phyloP scores from a whole-genome alignment of 164 flowering plant species.

The Piper betle region DNA sequence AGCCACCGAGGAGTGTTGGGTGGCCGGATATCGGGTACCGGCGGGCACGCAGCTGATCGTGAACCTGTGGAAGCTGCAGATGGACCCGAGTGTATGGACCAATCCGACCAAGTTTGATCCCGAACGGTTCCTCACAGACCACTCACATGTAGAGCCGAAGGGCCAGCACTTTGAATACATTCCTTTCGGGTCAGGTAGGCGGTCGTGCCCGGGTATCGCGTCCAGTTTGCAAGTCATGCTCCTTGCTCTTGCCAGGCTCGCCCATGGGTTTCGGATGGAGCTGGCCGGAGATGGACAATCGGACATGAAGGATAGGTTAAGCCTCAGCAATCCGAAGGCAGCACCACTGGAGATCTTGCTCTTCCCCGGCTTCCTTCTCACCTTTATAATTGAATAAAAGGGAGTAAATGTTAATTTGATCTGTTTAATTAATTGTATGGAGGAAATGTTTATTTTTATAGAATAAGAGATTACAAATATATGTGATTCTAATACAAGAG shows the following conservation, averaged over 20 bases:
- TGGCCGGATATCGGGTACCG: slow-evolving; percentile 1
- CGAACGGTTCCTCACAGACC: slow-evolving; percentile 6
- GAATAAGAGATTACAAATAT: too few species aligned
- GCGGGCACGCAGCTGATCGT: slow-evolving; percentile 4
- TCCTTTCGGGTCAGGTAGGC: slow-evolving; percentile 64
- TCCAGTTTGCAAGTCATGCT: slow-evolving; percentile 46
- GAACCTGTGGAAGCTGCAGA: slow-evolving; percentile 7
- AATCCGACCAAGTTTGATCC: slow-evolving; percentile 6
- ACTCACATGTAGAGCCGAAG: slow-evolving; percentile 9
- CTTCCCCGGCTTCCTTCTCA: not conserved
- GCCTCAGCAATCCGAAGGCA: not conserved
- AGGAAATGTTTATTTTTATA: too few species aligned
- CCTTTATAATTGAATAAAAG: not conserved
- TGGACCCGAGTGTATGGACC: slow-evolving; percentile 6
- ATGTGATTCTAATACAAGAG: too few species aligned
- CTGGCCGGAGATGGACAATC: not conserved
- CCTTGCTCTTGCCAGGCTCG: slow-evolving; percentile 6
- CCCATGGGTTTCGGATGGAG: slow-evolving; percentile 6
- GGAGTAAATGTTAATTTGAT: too few species aligned
- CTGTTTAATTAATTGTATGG: too few species aligned
- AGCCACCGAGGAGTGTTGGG: slow-evolving; percentile 1
- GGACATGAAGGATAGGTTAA: not conserved
- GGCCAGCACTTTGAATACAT: slow-evolving; percentile 52
- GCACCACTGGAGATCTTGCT: not conserved
- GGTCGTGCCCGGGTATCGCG: slow-evolving; percentile 64